phyloP scores from a whole-genome alignment of 169 alveolate species.

The Eimeria maxima region DNA sequence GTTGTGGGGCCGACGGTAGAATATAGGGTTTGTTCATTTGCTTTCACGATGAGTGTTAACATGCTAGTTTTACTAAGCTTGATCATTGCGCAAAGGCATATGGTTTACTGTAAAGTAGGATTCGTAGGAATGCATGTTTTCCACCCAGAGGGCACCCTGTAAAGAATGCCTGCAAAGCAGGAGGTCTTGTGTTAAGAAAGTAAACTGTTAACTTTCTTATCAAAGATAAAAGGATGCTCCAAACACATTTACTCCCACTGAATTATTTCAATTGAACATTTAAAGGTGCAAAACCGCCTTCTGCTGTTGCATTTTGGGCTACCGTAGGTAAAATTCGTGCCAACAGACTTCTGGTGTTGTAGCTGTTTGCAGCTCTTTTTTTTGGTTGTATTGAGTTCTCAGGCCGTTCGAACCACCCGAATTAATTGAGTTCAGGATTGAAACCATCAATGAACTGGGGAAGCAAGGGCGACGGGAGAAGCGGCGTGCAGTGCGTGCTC shows the following conservation, averaged over 20 bases:
- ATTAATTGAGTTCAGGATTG: background rate
- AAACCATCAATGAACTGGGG: background rate
- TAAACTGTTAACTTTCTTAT: background rate
- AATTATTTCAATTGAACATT: background rate
- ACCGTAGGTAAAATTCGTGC: too few species aligned
- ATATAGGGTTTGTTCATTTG: background rate
- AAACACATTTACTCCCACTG: background rate
- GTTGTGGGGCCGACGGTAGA: too few species aligned
- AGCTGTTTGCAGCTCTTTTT: too few species aligned
- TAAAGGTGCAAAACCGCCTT: background rate
- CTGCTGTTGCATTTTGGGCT: background rate
- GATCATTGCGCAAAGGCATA: too few species aligned
- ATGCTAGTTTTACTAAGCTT: background rate
- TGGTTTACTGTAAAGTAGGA: too few species aligned
- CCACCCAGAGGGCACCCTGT: too few species aligned
- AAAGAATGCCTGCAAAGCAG: too few species aligned
- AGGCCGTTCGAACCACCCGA: background rate
- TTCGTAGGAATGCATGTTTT: too few species aligned
- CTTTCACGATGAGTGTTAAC: background rate
- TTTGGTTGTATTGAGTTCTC: too few species aligned
- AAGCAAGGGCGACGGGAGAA: background rate
- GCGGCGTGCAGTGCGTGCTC: slow-evolving; percentile 19
- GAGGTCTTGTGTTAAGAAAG: too few species aligned
- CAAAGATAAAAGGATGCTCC: background rate
- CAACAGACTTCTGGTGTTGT: too few species aligned